A percentile compares a stretch with the other conserved stretches of the same genome.
Evolutionary conservation across 2,329 filamentous ascomycete species (phyloP).

Genomic region (Clonostachys chloroleuca): DNA sequence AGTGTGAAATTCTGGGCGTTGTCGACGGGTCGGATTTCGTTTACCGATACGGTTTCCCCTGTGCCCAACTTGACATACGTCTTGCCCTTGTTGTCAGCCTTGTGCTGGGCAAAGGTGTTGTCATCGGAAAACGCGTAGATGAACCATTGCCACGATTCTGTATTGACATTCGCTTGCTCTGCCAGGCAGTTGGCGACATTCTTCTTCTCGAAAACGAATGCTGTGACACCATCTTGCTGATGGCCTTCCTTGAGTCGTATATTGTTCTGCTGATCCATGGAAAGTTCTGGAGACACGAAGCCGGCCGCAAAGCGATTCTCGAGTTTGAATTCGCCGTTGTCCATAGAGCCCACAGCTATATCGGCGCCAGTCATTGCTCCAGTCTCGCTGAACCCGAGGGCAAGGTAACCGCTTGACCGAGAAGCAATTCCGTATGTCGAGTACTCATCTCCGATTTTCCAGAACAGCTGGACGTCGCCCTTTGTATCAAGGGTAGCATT

Average conservation of each 20-base stretch:
- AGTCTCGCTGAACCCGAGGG: conserved; percentile 3
- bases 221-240: conserved; percentile 2
- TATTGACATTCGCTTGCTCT: conserved; percentile 2
- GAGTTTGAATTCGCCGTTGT: conserved; percentile 1
- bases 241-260: conserved; percentile 1
- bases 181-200: conserved; percentile 1
- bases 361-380: conserved; percentile 3
- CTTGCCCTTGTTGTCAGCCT: conserved; percentile 1
- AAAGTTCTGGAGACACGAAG: conserved; percentile 1
- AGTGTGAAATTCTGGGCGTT: conserved; percentile 2
- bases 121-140: conserved; percentile 3
- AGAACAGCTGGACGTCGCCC: conserved; percentile 2
- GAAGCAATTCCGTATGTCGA: conserved; percentile 3
- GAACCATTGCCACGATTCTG: conserved; percentile 2
- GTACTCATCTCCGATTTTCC: conserved; percentile 2
- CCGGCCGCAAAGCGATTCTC: not conserved
- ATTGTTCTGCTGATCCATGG: conserved; percentile 1
- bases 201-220: conserved; percentile 2
- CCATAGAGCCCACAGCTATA: conserved; percentile 1
- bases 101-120: conserved; percentile 3
- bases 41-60: conserved; percentile 1
- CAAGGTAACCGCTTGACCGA: conserved; percentile 1
- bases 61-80: conserved; percentile 2
- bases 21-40: not conserved
- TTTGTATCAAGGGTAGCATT: conserved; percentile 2